A percentile compares a stretch with the other conserved stretches of the same genome.
phyloP scores from a whole-genome alignment of 176 grass and related monocot genomes.

The Musa beccarii region DNA sequence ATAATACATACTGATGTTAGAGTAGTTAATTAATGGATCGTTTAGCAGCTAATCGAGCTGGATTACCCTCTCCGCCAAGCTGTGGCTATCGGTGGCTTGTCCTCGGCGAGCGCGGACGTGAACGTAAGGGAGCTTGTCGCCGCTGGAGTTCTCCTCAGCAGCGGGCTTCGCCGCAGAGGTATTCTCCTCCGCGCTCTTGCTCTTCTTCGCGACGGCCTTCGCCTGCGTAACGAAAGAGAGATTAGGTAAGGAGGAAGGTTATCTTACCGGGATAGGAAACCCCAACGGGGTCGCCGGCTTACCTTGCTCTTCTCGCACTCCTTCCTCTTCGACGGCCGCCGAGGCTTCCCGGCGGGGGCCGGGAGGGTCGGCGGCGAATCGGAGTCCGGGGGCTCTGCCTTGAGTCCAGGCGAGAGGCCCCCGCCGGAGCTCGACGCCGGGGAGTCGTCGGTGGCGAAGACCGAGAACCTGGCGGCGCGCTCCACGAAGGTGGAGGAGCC shows the following conservation, averaged over 20 bases:
- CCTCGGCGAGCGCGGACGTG: slow-evolving; percentile 23
- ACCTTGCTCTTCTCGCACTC: slow-evolving; percentile 6
- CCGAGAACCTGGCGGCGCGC: slow-evolving; percentile 13
- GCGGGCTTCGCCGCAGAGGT: background rate
- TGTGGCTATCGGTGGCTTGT: slow-evolving; percentile 21
- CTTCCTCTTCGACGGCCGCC: slow-evolving; percentile 7
- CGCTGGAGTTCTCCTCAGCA: background rate
- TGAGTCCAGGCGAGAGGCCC: background rate
- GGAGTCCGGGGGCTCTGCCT: slow-evolving; percentile 6
- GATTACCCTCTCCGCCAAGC: slow-evolving; percentile 19
- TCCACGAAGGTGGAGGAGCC: slow-evolving; percentile 12
- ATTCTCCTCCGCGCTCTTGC: slow-evolving; percentile 14
- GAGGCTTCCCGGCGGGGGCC: background rate
- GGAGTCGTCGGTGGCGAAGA: slow-evolving; percentile 13
- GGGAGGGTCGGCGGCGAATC: background rate
- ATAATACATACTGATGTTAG: no score
- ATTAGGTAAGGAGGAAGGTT: background rate
- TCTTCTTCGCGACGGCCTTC: slow-evolving; percentile 9
- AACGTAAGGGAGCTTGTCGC: slow-evolving; percentile 21
- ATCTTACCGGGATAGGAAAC: slow-evolving; percentile 9
- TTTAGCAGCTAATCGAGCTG: background rate
- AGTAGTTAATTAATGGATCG: background rate
- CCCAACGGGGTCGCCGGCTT: background rate
- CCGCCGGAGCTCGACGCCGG: slow-evolving; percentile 6
- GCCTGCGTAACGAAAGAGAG: background rate